Evolutionary conservation across 129 eudicot species (phyloP).

Genomic region (Escallonia herrerae): DNA sequence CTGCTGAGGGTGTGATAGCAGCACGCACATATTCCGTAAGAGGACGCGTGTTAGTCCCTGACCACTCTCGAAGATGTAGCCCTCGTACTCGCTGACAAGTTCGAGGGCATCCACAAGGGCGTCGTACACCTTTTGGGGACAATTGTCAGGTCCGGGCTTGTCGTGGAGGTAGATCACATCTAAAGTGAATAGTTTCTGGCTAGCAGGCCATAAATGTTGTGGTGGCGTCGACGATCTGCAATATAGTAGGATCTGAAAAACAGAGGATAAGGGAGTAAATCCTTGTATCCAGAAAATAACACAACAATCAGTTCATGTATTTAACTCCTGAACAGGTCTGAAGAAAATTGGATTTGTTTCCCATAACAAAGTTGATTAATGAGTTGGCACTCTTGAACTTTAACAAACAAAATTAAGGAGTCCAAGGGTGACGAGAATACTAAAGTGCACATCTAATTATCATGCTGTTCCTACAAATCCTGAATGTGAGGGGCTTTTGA

Average conservation of each 20-base stretch:
- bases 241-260: constrained; percentile 70
- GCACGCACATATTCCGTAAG: constrained; percentile 71
- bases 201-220: constrained; percentile 54
- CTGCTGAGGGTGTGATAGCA: constrained; percentile 89
- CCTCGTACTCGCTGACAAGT: constrained; percentile 79
- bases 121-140: constrained; percentile 97
- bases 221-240: constrained; percentile 87
- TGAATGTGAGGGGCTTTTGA: background rate
- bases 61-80: constrained; percentile 89
- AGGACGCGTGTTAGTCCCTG: constrained; percentile 82
- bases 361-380: too few relatives aligned
- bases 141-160: constrained; percentile 79
- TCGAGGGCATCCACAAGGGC: constrained; percentile 90
- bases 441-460: background rate
- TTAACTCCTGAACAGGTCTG: too few relatives aligned
- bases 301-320: too few relatives aligned
- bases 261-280: background rate
- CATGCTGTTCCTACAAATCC: background rate
- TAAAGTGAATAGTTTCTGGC: constrained; percentile 71
- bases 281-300: background rate
- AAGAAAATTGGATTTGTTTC: too few relatives aligned
- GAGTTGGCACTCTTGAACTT: too few relatives aligned
- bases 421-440: background rate
- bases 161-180: constrained; percentile 36
- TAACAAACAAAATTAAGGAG: too few relatives aligned